Percentiles rank a stretch among this genome's conserved stretches.
Evolutionary conservation across 202 grass and related monocot genomes (phyloP).

Genomic region (Brachypodium distachyon): DNA sequence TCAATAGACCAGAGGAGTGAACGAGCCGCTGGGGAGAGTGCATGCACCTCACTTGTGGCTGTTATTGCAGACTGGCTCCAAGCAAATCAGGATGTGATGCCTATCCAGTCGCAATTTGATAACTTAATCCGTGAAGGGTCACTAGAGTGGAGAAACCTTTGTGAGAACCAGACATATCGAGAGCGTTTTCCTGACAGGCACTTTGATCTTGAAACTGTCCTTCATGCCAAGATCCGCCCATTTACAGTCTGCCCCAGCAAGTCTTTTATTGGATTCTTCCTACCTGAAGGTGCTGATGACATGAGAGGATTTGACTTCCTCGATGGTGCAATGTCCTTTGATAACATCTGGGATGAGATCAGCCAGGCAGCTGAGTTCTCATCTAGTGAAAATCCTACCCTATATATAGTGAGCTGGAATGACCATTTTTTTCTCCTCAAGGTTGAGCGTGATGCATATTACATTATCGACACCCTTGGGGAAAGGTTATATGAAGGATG

Average conservation of each 20-base stretch:
- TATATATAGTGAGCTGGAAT: conserved; percentile 90
- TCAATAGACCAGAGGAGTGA: conserved; percentile 95
- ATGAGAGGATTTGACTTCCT: conserved; percentile 41
- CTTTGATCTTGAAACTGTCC: conserved; percentile 94
- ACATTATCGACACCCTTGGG: conserved; percentile 86
- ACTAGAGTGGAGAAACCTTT: conserved; percentile 82
- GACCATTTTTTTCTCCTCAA: conserved; percentile 96
- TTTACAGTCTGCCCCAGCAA: conserved; percentile 35
- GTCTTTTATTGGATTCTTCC: conserved; percentile 75
- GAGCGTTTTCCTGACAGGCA: conserved; percentile 74
- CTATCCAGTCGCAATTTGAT: conserved; percentile 68
- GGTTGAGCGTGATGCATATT: conserved; percentile 62
- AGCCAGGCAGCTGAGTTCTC: conserved; percentile 13
- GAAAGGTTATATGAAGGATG: conserved; percentile 93
- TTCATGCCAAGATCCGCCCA: conserved; percentile 55
- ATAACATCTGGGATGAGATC: conserved; percentile 76
- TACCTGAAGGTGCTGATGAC: conserved; percentile 35
- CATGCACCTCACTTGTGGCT: conserved; percentile 76
- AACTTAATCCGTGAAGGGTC: conserved; percentile 74
- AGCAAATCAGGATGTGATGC: conserved; percentile 45
- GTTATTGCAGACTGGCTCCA: conserved; percentile 94
- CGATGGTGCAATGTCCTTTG: conserved; percentile 59
- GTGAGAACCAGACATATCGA: conserved; percentile 31
- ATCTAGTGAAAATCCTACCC: conserved; percentile 25
- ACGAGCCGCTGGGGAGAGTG: conserved; percentile 66